phyloP scores from a whole-genome alignment of 2,329 filamentous ascomycete genomes.

The Polytolypa hystricis region DNA sequence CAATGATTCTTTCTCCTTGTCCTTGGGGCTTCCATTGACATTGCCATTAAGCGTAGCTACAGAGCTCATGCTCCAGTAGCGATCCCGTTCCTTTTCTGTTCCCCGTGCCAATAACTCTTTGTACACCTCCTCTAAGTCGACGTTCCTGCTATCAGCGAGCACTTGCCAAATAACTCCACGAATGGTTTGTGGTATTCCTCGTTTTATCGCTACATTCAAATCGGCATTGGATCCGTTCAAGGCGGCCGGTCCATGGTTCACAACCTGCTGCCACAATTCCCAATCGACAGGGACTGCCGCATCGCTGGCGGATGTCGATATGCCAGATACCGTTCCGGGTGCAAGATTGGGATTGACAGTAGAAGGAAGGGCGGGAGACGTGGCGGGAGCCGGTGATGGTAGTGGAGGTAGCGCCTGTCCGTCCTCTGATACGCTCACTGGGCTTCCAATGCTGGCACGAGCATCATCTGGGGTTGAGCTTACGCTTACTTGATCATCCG shows the following conservation, averaged over 20 bases:
- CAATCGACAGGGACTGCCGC: slow-evolving; percentile 71
- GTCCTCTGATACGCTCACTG: slow-evolving; percentile 35
- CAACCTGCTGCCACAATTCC: slow-evolving; percentile 94
- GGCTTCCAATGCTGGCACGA: slow-evolving; percentile 36
- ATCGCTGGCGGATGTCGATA: slow-evolving; percentile 59
- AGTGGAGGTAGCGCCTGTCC: slow-evolving; percentile 18
- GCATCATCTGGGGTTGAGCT: slow-evolving; percentile 33
- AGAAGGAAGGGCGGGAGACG: slow-evolving; percentile 39
- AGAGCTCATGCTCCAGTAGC: slow-evolving; percentile 34
- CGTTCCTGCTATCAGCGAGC: slow-evolving; percentile 85
- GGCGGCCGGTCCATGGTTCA: slow-evolving; percentile 84
- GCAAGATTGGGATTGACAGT: slow-evolving; percentile 60
- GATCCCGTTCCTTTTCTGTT: slow-evolving; percentile 65
- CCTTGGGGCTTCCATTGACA: slow-evolving; percentile 43
- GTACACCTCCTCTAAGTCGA: slow-evolving; percentile 80
- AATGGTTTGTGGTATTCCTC: slow-evolving; percentile 87
- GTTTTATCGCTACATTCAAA: slow-evolving; percentile 79
- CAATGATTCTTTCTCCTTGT: slow-evolving; percentile 55
- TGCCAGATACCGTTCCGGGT: slow-evolving; percentile 75
- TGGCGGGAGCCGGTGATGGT: slow-evolving; percentile 12
- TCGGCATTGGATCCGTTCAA: slow-evolving; percentile 81
- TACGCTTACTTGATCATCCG: slow-evolving; percentile 45
- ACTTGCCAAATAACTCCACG: slow-evolving; percentile 99
- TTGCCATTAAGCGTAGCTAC: slow-evolving; percentile 31
- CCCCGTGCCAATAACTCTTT: slow-evolving; percentile 67